Evolutionary conservation across 805 yeast species (phyloP).

Genomic region (Candida tibetensis): DNA sequence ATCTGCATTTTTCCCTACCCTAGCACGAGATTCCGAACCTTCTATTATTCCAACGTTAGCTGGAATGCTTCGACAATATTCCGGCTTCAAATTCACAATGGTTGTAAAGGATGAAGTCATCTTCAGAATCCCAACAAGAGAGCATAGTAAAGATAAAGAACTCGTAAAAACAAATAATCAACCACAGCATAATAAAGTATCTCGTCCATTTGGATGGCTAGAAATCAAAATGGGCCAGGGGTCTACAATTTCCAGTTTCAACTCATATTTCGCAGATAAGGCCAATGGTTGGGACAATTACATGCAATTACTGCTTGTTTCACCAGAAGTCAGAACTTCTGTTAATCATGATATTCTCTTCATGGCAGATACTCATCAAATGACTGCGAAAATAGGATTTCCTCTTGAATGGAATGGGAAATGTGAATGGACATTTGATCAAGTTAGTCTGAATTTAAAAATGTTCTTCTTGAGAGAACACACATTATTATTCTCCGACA

Average conservation of each 20-base stretch:
- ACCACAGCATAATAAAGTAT: constrained; percentile 13
- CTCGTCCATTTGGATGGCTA: constrained; percentile 88
- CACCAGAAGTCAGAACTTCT: constrained; percentile 71
- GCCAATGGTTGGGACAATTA: constrained; percentile 55
- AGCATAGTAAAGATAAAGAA: constrained; percentile 68
- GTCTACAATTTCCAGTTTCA: constrained; percentile 45
- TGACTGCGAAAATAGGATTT: constrained; percentile 58
- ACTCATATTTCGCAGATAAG: constrained; percentile 51
- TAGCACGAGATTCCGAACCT: constrained; percentile 53
- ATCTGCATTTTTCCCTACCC: constrained; percentile 62
- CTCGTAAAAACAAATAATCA: constrained; percentile 14
- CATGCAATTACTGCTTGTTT: constrained; percentile 43
- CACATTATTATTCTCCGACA: constrained; percentile 65
- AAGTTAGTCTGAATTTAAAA: constrained; percentile 50
- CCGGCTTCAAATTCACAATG: constrained; percentile 55
- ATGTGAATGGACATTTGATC: constrained; percentile 63
- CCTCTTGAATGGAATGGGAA: constrained; percentile 85
- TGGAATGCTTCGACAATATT: constrained; percentile 55
- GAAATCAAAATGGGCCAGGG: constrained; percentile 62
- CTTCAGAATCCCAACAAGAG: constrained; percentile 79
- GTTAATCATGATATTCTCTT: constrained; percentile 84
- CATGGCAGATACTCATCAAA: constrained; percentile 53
- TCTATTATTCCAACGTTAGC: constrained; percentile 28
- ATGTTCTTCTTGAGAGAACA: constrained; percentile 81
- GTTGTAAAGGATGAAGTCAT: constrained; percentile 63